Evolutionary conservation across 768 basidiomycete species (phyloP), one percentile per base, ranked within the genome.

Genomic region (Lenzites betulinus): DNA sequence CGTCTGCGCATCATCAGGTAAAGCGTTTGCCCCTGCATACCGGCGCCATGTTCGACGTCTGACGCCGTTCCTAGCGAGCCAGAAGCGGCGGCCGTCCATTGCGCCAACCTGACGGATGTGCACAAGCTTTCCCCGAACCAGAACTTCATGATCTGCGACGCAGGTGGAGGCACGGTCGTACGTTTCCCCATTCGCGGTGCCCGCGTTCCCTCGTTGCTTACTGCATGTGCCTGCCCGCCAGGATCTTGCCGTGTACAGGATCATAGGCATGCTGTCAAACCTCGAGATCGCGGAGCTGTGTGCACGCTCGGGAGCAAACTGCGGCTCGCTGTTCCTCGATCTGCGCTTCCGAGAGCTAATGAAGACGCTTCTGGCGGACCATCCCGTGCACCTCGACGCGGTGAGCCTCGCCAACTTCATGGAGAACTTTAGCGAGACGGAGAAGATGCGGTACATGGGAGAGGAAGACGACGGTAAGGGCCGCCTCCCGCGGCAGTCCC

Each of bases 261-360:
- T 95, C 50, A 90, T 90, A 54, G 93, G 92, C 5, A 83, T 90
- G 64, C 79, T 91, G 72, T 78, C 86, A 12, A 84, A 85, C 68
- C 82, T 95, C n/a, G 92, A 95, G 73, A 93, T 95, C 60, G 93
- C 92, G 46, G 93, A 95, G 75, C 88, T 95, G 76, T 90, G 89
- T 62, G 92, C 92, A 15, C 81, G 92, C 54, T 92, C 90, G 48
- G 93, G 93, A 2, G 88, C 90, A 7, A 94, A 90, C 69, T 93
- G 91, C 67, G 93, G 93, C 15, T 90, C 89, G 63, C 77, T 95
- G 50, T 94, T 94, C 76, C 83, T 95, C 55, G 93, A 95, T 75
- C 77, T 95, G 47, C 83, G 92, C 62, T 95, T 95, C 76, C 81
- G 88, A 20, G 90, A 91, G 64, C 82, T 95, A 18, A 87, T 95